Base-by-base conservation (phyloP, 164 flowering plant species). In the Echeveria elegans region DNA sequence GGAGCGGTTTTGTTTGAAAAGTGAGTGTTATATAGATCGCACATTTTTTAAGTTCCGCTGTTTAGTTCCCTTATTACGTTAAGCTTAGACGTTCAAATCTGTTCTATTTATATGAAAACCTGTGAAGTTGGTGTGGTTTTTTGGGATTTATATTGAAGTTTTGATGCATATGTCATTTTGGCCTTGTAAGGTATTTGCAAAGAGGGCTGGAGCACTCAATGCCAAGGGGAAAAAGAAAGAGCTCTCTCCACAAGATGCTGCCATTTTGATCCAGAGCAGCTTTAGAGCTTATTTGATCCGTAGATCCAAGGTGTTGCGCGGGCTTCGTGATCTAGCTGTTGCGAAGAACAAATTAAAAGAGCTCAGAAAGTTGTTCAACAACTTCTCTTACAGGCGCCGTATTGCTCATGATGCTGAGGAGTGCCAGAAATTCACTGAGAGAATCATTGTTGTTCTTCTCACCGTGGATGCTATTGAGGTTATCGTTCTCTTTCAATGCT, bases 391-490 rank as follows among this genome's bases (percentile, higher is more conserved):
- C 69, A 80, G 92, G 21, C 83, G 84, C 2, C 85, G 78, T 21
- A 66, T 90, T 1, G 69, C 81, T 24, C 81, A 72, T 34, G 91
- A 90, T 75, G 79, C 87, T 9, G 98, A 79, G 74, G 97, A 93
- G 66, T 87, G 82, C 18, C 98, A 93, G 73, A 85, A 79, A 83
- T 90, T 93, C 73, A 74, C 90, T 30, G 98, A 93, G 72, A 93
- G 68, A 79, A 83, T 90, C 63, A 91, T 93, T 79, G 96, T 93
- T 38, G 83, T 90, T 28, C 89, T 93, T 18, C 88, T 93, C 67
- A 86, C 96, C 59, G 96, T 90, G 64, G 98, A 93, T 75, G 86
- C 86, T 24, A 87, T 90, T 66, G 96, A 89, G 96, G 98, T 90
- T 83, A 28, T 9, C 47, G 36, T 40, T 26, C 24, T 34, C 7